Evolutionary conservation across 352 stramenopile genomes (phyloP), one percentile per base, ranked within the genome.

Genomic region (Phytopythium litorale): DNA sequence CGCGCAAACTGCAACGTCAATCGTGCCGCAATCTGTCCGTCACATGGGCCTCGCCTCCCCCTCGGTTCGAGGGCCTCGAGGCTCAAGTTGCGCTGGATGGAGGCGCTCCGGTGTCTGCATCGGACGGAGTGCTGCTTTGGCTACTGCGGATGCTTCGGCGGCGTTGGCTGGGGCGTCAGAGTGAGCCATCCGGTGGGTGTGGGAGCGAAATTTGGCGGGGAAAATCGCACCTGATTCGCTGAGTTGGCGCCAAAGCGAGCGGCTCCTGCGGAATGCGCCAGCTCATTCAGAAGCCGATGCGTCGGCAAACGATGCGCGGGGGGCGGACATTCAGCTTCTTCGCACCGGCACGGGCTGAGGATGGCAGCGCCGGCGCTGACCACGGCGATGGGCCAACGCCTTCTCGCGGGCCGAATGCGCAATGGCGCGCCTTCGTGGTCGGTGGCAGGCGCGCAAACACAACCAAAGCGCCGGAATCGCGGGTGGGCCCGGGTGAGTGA

Each of bases 271-370:
- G 42, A 49, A 21, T 49, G 42, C 42, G 19, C 42, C 42, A 49
- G 42, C 42, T 49, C 42, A 49, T 49, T 49, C 42, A 49, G 42
- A 49, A 49, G 18, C 6, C 18, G 40, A 46, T 21, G 40, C 12
- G 16, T 15, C 35, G 35, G 33, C 33, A 38, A 48, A 19, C 19
- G 42, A n/a, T 13, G 28, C 28, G 28, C 4, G 15, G 13, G 5
- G 38, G 38, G 42, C 42, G n/a, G 19, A 28, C 21, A 6, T 53
- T 53, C 46, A 53, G 46, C 21, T 53, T 37, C 46, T 53, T 53
- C 46, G 46, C 46, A 53, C 46, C 46, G 46, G 25, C 23, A 53
- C 25, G 46, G 46, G 13, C 42, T 49, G 42, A 49, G 11, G 42
- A 49, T 49, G 42, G 5, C 42, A 12, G 42, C 19, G 19, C 3